phyloP scores from a whole-genome alignment of 1,284 basidiomycete species.

The Sanghuangporus baumii region DNA sequence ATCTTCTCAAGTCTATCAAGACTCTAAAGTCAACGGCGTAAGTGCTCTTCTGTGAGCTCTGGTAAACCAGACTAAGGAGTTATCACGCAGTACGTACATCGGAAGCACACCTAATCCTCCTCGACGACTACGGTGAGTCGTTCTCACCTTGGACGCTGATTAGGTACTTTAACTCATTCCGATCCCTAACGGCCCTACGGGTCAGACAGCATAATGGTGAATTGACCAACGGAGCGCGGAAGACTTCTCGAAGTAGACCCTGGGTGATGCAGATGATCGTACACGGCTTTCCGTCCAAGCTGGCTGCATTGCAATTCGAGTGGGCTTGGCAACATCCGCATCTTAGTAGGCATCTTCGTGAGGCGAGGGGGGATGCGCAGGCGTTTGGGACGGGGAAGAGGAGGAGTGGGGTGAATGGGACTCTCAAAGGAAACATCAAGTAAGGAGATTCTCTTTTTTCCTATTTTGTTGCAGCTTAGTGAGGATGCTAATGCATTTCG shows the following conservation, averaged over 20 bases:
- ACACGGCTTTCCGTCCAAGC: slow-evolving; percentile 81
- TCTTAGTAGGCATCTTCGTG: slow-evolving; percentile 16
- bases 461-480: neutral
- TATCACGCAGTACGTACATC: slow-evolving; percentile 57
- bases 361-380: neutral
- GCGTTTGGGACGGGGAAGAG: neutral
- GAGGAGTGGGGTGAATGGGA: slow-evolving; percentile 22
- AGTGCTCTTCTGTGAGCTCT: slow-evolving; percentile 23
- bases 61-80: neutral
- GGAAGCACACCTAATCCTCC: slow-evolving; percentile 82
- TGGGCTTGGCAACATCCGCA: slow-evolving; percentile 87
- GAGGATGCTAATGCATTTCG: neutral
- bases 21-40: slow-evolving; percentile 55
- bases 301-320: slow-evolving; percentile 84
- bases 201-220: slow-evolving; percentile 82
- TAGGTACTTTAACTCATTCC: neutral
- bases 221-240: slow-evolving; percentile 68
- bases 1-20: slow-evolving; percentile 70
- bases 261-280: slow-evolving; percentile 92
- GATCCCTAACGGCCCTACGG: neutral
- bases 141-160: neutral
- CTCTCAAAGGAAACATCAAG: slow-evolving; percentile 41
- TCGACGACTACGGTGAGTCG: slow-evolving; percentile 52
- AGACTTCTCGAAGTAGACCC: slow-evolving; percentile 66
- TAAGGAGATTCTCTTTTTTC: slow-evolving; percentile 27